These are phyloP conservation scores for Leucocoprinus sp. DNA, from an alignment of 768 basidiomycete species.

Conservation along the genomic window DNA sequence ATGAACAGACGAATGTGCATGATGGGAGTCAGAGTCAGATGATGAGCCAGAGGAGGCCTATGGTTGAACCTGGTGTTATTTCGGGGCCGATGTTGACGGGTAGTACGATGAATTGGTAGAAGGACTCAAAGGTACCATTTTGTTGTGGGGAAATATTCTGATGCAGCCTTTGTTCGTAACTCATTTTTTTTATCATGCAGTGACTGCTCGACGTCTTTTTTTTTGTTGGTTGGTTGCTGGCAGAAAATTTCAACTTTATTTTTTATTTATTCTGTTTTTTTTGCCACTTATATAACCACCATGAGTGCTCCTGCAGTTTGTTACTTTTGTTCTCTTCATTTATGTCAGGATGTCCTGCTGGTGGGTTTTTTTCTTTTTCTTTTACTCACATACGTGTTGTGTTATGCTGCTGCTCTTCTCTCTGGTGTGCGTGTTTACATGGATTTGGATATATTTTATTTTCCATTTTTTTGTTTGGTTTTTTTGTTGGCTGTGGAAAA, in stretches of 20 bases:
- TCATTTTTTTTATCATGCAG: background rate
- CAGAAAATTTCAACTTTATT: too few species aligned
- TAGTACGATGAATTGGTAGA: constrained; percentile 80
- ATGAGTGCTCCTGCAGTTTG: too few species aligned
- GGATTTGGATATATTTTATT: background rate
- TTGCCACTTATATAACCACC: too few species aligned
- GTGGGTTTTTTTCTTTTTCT: background rate
- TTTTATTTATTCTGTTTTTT: too few species aligned
- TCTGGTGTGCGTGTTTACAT: background rate
- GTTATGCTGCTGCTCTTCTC: background rate
- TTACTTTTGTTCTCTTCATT: too few species aligned
- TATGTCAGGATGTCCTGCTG: too few species aligned
- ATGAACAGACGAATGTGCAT: constrained; percentile 21
- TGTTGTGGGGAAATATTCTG: too few species aligned
- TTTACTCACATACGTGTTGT: background rate
- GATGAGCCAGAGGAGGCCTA: constrained; percentile 47
- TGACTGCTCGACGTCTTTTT: too few species aligned
- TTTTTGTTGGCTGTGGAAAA: too few species aligned
- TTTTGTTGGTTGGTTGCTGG: too few species aligned
- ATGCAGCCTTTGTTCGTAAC: background rate
- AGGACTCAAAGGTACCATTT: background rate
- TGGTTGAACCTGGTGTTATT: constrained; percentile 49
- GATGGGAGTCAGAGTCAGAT: background rate
- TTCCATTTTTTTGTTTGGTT: too few species aligned
- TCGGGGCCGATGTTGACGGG: constrained; percentile 72